Evolutionary conservation across 148 eudicot genomes (phyloP).

Genomic region (Rhododendron henanense): DNA sequence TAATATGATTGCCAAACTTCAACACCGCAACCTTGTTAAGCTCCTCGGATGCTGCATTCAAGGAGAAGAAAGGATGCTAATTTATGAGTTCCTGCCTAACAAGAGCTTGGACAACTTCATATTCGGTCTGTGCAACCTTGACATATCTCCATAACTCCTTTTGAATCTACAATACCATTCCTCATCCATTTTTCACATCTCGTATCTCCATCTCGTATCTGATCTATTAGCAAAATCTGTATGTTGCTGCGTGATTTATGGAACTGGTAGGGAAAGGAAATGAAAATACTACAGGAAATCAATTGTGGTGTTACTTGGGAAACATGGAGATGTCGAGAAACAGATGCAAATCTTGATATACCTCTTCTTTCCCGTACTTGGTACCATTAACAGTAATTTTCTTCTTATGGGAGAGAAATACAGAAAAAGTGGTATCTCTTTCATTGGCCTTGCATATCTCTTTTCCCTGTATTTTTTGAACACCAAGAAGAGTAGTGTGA

Average conservation of each 20-base stretch:
- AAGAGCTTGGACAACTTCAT: constrained; percentile 39
- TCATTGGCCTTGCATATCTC: not conserved
- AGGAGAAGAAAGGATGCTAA: constrained; percentile 39
- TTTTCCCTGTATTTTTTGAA: not conserved
- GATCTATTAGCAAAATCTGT: not conserved
- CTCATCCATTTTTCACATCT: not conserved
- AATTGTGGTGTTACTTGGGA: not conserved
- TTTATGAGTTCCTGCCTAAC: constrained; percentile 51
- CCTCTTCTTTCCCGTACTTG: not conserved
- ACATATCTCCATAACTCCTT: not conserved
- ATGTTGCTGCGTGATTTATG: not conserved
- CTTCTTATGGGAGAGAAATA: not conserved
- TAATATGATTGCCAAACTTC: constrained; percentile 42
- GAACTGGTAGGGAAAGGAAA: not conserved
- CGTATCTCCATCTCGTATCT: not conserved
- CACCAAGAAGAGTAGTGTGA: not conserved
- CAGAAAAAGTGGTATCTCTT: not conserved
- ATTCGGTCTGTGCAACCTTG: constrained; percentile 25
- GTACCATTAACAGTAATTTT: not conserved
- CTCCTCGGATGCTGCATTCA: constrained; percentile 43
- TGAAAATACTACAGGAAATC: not conserved
- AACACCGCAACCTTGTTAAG: constrained; percentile 48
- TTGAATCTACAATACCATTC: not conserved
- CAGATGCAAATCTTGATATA: not conserved
- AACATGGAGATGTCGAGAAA: not conserved